These are phyloP conservation scores for Tricholoma terreum DNA, from an alignment of 768 basidiomycete species.

Conservation along the genomic window DNA sequence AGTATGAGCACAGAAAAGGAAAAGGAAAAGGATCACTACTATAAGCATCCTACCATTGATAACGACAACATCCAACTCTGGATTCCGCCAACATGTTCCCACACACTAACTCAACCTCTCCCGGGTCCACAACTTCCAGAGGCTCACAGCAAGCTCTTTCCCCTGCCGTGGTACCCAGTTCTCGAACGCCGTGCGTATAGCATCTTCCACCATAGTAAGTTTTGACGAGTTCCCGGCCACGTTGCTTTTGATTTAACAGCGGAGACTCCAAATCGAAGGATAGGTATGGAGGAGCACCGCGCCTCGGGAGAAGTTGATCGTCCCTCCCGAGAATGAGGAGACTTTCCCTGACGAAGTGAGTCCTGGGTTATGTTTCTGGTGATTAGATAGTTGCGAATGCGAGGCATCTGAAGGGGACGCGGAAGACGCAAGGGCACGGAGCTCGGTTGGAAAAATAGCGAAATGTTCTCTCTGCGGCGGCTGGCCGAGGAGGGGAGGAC, in stretches of 20 bases:
- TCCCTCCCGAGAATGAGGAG: no score
- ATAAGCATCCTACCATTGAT: slow-evolving; percentile 43
- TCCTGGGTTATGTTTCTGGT: slow-evolving; percentile 68
- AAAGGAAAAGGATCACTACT: not conserved
- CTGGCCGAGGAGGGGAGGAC: slow-evolving; percentile 26
- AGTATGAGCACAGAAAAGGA: slow-evolving; percentile 2
- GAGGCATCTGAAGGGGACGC: slow-evolving; percentile 36
- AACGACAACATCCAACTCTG: no score
- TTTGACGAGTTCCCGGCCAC: not conserved
- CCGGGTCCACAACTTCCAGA: no score
- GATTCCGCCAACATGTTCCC: no score
- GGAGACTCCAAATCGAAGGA: slow-evolving; percentile 16
- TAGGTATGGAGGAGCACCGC: slow-evolving; percentile 48
- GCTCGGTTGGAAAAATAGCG: slow-evolving; percentile 59
- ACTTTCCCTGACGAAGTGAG: no score
- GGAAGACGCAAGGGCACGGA: slow-evolving; percentile 49
- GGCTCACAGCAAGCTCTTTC: no score
- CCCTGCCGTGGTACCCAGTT: not conserved
- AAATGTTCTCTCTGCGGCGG: slow-evolving; percentile 37
- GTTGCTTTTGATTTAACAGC: not conserved
- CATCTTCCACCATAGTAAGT: not conserved
- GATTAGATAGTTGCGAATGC: slow-evolving; percentile 56
- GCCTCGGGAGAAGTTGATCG: slow-evolving; percentile 60
- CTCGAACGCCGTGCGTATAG: not conserved
- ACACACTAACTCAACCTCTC: no score